Conservation (phyloP, 2,329 filamentous ascomycete genomes). For the Zasmidium angulare region DNA sequence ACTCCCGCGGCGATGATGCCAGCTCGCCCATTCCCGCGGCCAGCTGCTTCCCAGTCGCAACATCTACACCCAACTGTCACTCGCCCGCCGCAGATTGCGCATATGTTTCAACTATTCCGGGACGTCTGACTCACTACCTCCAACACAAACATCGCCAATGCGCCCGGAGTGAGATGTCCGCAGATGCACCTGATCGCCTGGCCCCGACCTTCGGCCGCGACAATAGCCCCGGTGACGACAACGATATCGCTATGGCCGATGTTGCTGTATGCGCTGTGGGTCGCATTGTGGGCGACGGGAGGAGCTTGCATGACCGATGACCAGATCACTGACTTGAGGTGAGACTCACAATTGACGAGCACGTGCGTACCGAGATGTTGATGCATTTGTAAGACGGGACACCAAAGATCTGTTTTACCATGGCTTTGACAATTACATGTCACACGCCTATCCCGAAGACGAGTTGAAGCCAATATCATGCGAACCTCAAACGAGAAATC, state of each 20-base stretch:
- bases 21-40: background rate
- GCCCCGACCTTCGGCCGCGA: constrained; percentile 20
- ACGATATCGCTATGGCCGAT: constrained; percentile 31
- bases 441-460: constrained; percentile 91
- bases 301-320: constrained; percentile 49
- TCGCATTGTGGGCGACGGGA: constrained; percentile 33
- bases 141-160: background rate
- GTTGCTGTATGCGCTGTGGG: constrained; percentile 33
- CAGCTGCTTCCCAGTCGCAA: background rate
- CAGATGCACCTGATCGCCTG: constrained; percentile 30
- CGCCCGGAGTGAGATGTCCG: constrained; percentile 5
- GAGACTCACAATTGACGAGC: background rate
- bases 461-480: constrained; percentile 88
- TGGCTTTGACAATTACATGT: constrained; percentile 93
- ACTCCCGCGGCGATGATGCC: constrained; percentile 3
- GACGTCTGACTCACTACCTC: background rate
- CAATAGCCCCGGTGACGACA: constrained; percentile 1
- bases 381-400: constrained; percentile 39
- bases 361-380: background rate
- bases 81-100: background rate
- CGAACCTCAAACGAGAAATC: constrained; percentile 78
- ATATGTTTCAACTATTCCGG: background rate
- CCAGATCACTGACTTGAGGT: constrained; percentile 40
- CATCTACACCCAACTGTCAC: background rate
- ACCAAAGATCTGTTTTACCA: constrained; percentile 84